A percentile compares a stretch with the other conserved stretches of the same genome.
These are phyloP conservation scores for Capsicum pubescens DNA, from an alignment of 257 asterid genomes.

Conservation along the genomic window DNA sequence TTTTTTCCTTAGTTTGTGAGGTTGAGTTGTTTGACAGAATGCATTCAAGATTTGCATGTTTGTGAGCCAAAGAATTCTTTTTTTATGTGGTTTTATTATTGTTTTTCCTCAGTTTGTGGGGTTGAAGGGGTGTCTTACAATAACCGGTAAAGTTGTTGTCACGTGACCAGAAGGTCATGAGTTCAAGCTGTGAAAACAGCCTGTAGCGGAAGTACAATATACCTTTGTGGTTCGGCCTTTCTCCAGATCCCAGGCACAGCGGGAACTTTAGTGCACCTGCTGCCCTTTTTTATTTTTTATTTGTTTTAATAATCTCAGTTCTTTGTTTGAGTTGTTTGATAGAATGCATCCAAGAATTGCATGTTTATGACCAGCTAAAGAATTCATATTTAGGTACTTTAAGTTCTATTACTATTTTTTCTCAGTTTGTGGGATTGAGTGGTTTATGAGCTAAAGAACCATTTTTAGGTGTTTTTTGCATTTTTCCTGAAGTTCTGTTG, in stretches of 20 bases:
- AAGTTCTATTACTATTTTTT: background rate
- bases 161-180: too few species aligned
- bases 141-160: too few species aligned
- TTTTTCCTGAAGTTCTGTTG: background rate
- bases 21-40: background rate
- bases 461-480: background rate
- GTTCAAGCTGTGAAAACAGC: too few species aligned
- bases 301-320: too few species aligned
- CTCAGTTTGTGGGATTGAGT: background rate
- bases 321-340: background rate
- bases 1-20: background rate
- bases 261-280: too few species aligned
- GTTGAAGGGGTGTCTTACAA: background rate
- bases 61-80: background rate
- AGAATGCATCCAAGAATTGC: background rate
- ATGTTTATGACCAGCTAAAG: background rate
- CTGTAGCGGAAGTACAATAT: too few species aligned
- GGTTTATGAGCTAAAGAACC: background rate
- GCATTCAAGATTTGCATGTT: background rate
- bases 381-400: background rate
- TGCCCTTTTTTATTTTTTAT: too few species aligned
- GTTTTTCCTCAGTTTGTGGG: background rate
- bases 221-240: too few species aligned
- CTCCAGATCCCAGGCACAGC: too few species aligned
- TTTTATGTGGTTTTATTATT: background rate